Evolutionary conservation across 2,329 filamentous ascomycete genomes (phyloP), one percentile per base, ranked within the genome.

Genomic region (Sporothrix curviconia): DNA sequence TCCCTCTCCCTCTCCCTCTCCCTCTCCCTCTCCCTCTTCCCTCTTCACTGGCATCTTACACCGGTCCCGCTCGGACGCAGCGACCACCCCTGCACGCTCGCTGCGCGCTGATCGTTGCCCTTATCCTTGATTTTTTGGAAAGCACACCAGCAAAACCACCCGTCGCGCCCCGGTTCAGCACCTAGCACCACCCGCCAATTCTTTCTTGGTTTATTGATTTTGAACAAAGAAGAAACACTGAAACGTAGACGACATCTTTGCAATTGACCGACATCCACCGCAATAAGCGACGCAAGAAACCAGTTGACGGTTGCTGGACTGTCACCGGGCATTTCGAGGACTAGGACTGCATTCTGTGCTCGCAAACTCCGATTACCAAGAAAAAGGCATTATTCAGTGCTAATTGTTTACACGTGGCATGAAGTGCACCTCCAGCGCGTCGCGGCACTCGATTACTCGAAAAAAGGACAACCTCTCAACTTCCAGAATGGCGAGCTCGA

Each of bases 51-150:
- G n/a, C n/a, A n/a, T n/a, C n/a, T n/a, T n/a, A n/a, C n/a, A n/a
- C n/a, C n/a, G n/a, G n/a, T n/a, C n/a, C n/a, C n/a, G n/a, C n/a
- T n/a, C n/a, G n/a, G n/a, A n/a, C n/a, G n/a, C n/a, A n/a, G n/a
- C n/a, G n/a, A n/a, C n/a, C n/a, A n/a, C n/a, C n/a, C n/a, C n/a
- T n/a, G n/a, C 37, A 24, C 22, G 50, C 25, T 42, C 24, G 25
- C 25, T 9, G 34, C 50, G 50, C 36, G 49, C 50, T 42, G 50
- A 53, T 42, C 36, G 34, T 15, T 22, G 46, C 49, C 34, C 50
- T 53, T 42, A 53, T 53, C 50, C 50, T 37, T 53, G 50, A 43
- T n/a, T n/a, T n/a, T n/a, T n/a, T n/a, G n/a, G n/a, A n/a, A n/a
- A n/a, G n/a, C n/a, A n/a, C n/a, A n/a, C 50, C n/a, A 32, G 37